Conservation (phyloP, 2,329 filamentous ascomycete genomes). For the Trichoderma gracile region DNA sequence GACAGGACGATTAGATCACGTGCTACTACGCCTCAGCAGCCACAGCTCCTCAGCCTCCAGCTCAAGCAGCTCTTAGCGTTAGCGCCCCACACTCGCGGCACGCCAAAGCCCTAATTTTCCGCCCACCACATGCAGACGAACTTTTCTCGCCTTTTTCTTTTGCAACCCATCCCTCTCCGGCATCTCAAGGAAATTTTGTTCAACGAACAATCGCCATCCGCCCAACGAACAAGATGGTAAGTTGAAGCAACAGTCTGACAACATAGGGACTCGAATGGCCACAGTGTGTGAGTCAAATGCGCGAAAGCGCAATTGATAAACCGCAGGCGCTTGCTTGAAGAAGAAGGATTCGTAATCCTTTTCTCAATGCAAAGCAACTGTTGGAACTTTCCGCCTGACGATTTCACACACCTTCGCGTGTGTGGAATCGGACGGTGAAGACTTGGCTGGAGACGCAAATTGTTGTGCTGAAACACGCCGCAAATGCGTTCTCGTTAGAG, state of each 20-base stretch:
- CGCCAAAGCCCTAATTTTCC: slow-evolving; percentile 43
- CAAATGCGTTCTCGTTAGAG: slow-evolving; percentile 77
- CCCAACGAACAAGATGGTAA: slow-evolving; percentile 47
- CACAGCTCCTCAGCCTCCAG: neutral
- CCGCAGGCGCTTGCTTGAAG: slow-evolving; percentile 33
- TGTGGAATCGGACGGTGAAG: slow-evolving; percentile 49
- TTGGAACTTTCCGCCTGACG: slow-evolving; percentile 40
- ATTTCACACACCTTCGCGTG: slow-evolving; percentile 27
- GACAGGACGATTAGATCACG: slow-evolving; percentile 23
- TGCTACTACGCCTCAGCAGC: slow-evolving; percentile 10
- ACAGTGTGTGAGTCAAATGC: slow-evolving; percentile 42
- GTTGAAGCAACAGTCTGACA: slow-evolving; percentile 34
- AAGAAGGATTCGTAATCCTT: neutral
- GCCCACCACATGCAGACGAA: slow-evolving; percentile 37
- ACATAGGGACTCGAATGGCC: slow-evolving; percentile 41
- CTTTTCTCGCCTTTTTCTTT: slow-evolving; percentile 33
- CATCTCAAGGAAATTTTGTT: slow-evolving; percentile 39
- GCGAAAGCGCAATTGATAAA: slow-evolving; percentile 39
- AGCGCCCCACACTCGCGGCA: slow-evolving; percentile 24
- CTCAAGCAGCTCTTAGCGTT: neutral
- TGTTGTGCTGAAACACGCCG: slow-evolving; percentile 56
- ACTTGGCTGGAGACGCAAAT: slow-evolving; percentile 64
- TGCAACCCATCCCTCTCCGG: slow-evolving; percentile 35
- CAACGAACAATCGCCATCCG: slow-evolving; percentile 39
- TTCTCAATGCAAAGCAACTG: slow-evolving; percentile 30